Evolutionary conservation across 2,329 filamentous ascomycete genomes (phyloP).

Genomic region (Diaporthe australafricana): DNA sequence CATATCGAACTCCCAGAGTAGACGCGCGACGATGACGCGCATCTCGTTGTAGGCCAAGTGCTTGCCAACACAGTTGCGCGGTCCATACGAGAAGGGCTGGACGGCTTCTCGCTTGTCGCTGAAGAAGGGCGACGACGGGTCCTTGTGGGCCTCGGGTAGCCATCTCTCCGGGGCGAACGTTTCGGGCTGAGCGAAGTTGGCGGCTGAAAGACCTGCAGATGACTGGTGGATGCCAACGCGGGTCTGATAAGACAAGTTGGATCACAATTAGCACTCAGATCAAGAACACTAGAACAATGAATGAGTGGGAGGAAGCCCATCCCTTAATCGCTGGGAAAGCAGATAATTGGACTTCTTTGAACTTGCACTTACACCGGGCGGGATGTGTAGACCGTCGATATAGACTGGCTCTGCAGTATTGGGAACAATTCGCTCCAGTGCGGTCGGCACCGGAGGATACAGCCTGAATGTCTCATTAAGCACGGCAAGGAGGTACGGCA

Average conservation of each 20-base stretch:
- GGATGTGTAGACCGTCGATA: neutral
- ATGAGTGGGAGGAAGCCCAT: neutral
- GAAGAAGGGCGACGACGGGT: conserved; percentile 8
- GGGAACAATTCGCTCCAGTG: conserved; percentile 35
- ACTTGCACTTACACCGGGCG: conserved; percentile 2
- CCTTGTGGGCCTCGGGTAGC: conserved; percentile 37
- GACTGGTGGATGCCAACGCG: conserved; percentile 50
- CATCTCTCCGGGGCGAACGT: conserved; percentile 48
- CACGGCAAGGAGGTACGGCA: conserved; percentile 33
- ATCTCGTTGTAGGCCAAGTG: conserved; percentile 42
- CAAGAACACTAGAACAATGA: no score
- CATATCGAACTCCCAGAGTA: conserved; percentile 44
- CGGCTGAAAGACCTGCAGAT: conserved; percentile 41
- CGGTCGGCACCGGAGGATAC: conserved; percentile 32
- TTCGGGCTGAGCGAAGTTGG: conserved; percentile 44
- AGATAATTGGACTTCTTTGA: no score
- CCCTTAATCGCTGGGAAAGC: neutral
- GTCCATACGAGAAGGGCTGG: conserved; percentile 33
- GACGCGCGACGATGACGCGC: conserved; percentile 38
- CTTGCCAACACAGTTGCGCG: conserved; percentile 34
- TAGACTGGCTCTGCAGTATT: neutral
- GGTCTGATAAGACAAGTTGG: conserved; percentile 39
- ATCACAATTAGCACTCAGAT: conserved; percentile 38
- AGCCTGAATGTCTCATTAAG: conserved; percentile 38
- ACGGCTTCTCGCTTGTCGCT: conserved; percentile 37